Conservation (phyloP, 768 basidiomycete species). For the Rhodotorula paludigena region DNA sequence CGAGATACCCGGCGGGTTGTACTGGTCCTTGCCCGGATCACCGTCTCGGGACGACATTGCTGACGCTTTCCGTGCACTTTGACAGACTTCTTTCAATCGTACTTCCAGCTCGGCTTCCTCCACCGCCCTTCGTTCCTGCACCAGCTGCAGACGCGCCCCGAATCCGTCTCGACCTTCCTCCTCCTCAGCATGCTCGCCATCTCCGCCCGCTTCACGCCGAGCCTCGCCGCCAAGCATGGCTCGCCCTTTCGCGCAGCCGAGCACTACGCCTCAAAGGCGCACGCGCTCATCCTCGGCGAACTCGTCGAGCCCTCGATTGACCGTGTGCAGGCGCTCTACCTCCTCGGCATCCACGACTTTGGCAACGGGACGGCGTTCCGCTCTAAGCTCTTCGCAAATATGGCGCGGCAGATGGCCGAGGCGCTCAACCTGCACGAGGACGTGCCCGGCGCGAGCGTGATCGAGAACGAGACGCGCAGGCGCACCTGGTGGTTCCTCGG, state of each 20-base stretch:
- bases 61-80: no score
- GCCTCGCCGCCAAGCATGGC: neutral
- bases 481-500: conserved; percentile 1
- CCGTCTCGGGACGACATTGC: fast-evolving
- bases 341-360: neutral
- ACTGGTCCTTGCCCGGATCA: no score
- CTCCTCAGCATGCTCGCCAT: conserved; percentile 3
- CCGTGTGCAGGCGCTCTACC: conserved; percentile 2
- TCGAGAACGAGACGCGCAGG: conserved; percentile 5
- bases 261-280: neutral
- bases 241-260: neutral
- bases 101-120: conserved; percentile 11
- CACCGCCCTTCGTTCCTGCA: conserved; percentile 9
- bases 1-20: no score
- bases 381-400: neutral
- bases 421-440: neutral
- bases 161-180: conserved; percentile 1
- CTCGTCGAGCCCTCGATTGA: neutral
- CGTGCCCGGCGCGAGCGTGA: neutral
- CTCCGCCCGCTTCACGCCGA: neutral
- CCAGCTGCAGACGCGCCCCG: neutral
- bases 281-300: neutral
- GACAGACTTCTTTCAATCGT: neutral
- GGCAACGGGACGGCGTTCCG: neutral
- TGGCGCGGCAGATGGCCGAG: conserved; percentile 3